These are phyloP conservation scores for Cryptococcus hybrid DNA, from an alignment of 1,284 basidiomycete species.

Conservation along the genomic window DNA sequence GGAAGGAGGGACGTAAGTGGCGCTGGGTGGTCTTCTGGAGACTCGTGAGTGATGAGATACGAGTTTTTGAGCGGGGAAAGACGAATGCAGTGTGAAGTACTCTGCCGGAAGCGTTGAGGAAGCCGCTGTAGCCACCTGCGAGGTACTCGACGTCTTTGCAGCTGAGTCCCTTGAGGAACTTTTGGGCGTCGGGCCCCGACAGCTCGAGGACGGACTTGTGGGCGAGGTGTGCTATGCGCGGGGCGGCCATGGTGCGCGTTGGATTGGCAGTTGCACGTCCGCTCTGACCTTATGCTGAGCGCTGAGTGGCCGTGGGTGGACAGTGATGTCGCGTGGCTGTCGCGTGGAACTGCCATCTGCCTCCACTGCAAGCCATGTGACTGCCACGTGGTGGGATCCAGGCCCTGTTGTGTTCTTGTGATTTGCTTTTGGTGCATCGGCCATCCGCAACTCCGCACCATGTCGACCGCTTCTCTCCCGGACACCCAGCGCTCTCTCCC, in stretches of 20 bases:
- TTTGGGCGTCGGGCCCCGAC: slow-evolving; percentile 74
- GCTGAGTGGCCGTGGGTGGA: too few relatives aligned
- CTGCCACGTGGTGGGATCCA: too few relatives aligned
- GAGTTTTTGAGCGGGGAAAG: slow-evolving; percentile 55
- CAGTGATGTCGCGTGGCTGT: too few relatives aligned
- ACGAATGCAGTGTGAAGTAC: slow-evolving; percentile 86
- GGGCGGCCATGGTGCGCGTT: not conserved
- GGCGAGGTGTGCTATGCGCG: slow-evolving; percentile 57
- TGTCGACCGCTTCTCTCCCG: not conserved
- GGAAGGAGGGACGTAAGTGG: slow-evolving; percentile 33
- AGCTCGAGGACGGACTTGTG: slow-evolving; percentile 69
- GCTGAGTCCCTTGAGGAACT: slow-evolving; percentile 86
- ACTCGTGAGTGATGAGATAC: slow-evolving; percentile 54
- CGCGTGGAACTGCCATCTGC: too few relatives aligned
- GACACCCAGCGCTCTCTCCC: too few relatives aligned
- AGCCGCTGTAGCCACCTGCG: slow-evolving; percentile 67
- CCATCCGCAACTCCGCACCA: too few relatives aligned
- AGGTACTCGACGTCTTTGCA: slow-evolving; percentile 58
- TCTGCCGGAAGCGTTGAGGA: slow-evolving; percentile 88
- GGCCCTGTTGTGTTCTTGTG: too few relatives aligned
- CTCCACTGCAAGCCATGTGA: too few relatives aligned
- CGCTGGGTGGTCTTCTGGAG: slow-evolving; percentile 76
- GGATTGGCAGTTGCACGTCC: too few relatives aligned
- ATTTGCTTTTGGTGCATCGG: too few relatives aligned
- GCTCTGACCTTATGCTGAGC: too few relatives aligned